These are phyloP conservation scores for Helicocarpus griseus DNA, from an alignment of 2,329 filamentous ascomycete species.

Conservation along the genomic window DNA sequence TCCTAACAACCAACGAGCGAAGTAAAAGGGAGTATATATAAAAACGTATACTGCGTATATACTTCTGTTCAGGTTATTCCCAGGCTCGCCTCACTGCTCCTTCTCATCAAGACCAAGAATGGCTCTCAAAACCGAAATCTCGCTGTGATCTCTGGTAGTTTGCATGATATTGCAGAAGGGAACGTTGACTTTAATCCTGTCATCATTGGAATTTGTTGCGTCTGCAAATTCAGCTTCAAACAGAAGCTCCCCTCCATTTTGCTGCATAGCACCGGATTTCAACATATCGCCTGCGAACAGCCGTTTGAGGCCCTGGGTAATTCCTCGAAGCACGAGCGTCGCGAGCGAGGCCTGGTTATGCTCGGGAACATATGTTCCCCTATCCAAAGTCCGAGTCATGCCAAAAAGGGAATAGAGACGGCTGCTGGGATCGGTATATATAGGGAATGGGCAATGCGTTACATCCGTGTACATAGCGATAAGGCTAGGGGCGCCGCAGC, in stretches of 20 bases:
- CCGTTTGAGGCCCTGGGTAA: constrained; percentile 51
- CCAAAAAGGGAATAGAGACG: constrained; percentile 57
- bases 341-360: constrained; percentile 51
- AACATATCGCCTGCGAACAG: constrained; percentile 48
- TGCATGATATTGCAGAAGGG: constrained; percentile 78
- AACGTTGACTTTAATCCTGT: constrained; percentile 48
- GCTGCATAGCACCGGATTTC: constrained; percentile 55
- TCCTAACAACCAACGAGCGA: not conserved
- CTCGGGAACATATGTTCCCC: constrained; percentile 50
- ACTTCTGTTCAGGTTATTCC: not conserved
- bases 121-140: constrained; percentile 56
- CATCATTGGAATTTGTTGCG: constrained; percentile 7
- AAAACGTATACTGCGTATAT: not conserved
- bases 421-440: constrained; percentile 65
- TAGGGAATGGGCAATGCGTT: constrained; percentile 59
- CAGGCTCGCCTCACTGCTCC: not conserved
- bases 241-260: constrained; percentile 71
- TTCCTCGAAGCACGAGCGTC: constrained; percentile 38
- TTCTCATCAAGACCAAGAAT: constrained; percentile 44
- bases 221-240: constrained; percentile 43
- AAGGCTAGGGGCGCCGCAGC: constrained; percentile 59
- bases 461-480: constrained; percentile 57
- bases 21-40: not conserved
- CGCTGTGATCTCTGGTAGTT: constrained; percentile 66
- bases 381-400: constrained; percentile 55